These are phyloP conservation scores for Boechera divaricarpa DNA, from an alignment of 345 rosid genomes.

Conservation along the genomic window DNA sequence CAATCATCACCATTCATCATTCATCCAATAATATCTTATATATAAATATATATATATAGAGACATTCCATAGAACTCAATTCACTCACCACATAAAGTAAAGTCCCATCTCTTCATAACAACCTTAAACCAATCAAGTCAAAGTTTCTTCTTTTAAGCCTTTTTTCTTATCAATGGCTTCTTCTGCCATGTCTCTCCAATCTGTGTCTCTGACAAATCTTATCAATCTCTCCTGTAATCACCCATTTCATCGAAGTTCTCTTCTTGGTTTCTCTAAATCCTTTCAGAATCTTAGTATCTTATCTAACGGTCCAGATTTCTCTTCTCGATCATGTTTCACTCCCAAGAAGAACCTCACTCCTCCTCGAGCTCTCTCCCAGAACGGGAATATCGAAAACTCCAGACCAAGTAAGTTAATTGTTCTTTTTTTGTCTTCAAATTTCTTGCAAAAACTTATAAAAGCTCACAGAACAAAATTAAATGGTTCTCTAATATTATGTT, in stretches of 20 bases:
- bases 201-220: conserved; percentile 23
- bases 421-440: too few species aligned
- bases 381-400: conserved; percentile 1
- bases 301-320: conserved; percentile 31
- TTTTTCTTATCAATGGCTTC: conserved; percentile 26
- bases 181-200: conserved; percentile 22
- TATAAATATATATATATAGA: not conserved
- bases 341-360: conserved; percentile 17
- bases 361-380: conserved; percentile 25
- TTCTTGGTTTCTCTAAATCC: conserved; percentile 32
- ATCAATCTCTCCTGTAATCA: conserved; percentile 23
- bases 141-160: not conserved
- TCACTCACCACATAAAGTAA: conserved; percentile 15
- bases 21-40: not conserved
- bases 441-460: too few species aligned
- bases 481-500: too few species aligned
- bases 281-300: conserved; percentile 32
- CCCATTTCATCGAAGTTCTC: conserved; percentile 23
- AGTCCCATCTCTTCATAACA: conserved; percentile 4
- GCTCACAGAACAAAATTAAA: too few species aligned
- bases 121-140: not conserved
- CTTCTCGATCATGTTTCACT: conserved; percentile 29
- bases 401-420: conserved; percentile 37
- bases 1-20: not conserved
- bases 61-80: conserved; percentile 21